phyloP scores from a whole-genome alignment of 192 early-diverging fungal species.

The Coemansia erecta region DNA sequence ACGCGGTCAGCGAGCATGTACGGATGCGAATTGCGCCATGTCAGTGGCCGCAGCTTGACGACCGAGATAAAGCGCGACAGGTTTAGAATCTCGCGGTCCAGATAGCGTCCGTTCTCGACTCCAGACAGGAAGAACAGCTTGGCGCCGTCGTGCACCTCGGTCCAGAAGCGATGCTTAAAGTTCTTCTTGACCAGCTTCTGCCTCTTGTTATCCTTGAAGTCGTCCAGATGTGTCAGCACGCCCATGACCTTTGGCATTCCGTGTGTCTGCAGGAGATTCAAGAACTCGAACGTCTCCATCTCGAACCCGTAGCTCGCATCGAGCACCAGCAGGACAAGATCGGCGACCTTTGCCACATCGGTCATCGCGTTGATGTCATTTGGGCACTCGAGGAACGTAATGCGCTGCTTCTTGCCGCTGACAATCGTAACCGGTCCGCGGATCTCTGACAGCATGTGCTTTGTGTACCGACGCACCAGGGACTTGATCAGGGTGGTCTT shows the following conservation, averaged over 20 bases:
- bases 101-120: slow-evolving; percentile 89
- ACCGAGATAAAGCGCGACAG: slow-evolving; percentile 97
- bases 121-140: slow-evolving; percentile 99
- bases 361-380: slow-evolving; percentile 98
- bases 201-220: slow-evolving; percentile 91
- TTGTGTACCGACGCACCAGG: slow-evolving; percentile 92
- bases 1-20: slow-evolving; percentile 96
- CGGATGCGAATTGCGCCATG: slow-evolving; percentile 98
- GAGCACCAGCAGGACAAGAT: slow-evolving; percentile 90
- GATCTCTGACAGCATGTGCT: slow-evolving; percentile 86
- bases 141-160: slow-evolving; percentile 99
- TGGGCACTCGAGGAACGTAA: slow-evolving; percentile 96
- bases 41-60: slow-evolving; percentile 94
- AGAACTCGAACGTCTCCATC: slow-evolving; percentile 99
- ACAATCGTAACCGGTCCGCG: slow-evolving; percentile 98
- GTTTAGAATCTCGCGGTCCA: slow-evolving; percentile 92
- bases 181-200: slow-evolving; percentile 86
- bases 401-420: slow-evolving; percentile 87
- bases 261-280: slow-evolving; percentile 95
- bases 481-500: slow-evolving; percentile 98
- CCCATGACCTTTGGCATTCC: slow-evolving; percentile 99
- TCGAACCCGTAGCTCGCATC: slow-evolving; percentile 99
- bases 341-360: slow-evolving; percentile 95
- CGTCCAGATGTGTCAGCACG: slow-evolving; percentile 93
- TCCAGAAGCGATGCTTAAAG: slow-evolving; percentile 99